phyloP scores from a whole-genome alignment of 2,329 filamentous ascomycete genomes.

The Diaporthe velutina region DNA sequence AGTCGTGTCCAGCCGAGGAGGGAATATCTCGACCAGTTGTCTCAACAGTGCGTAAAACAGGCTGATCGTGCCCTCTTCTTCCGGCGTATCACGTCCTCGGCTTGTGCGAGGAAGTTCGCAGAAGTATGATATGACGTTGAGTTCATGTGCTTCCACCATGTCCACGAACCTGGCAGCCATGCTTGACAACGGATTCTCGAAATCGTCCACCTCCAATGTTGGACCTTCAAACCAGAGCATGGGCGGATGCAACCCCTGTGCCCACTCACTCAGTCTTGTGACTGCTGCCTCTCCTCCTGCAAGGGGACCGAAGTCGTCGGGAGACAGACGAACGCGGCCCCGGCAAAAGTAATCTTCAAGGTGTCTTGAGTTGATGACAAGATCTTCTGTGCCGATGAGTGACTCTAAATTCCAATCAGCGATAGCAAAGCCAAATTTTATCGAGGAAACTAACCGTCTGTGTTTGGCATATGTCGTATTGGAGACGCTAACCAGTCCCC shows the following conservation, averaged over 20 bases:
- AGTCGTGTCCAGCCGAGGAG: not conserved
- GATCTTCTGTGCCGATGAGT: not conserved
- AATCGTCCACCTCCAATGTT: not conserved
- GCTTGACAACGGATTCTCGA: conserved; percentile 36
- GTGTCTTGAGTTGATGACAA: conserved; percentile 15
- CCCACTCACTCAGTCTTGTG: conserved; percentile 11
- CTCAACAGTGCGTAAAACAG: conserved; percentile 17
- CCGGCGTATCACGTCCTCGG: not conserved
- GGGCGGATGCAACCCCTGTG: not conserved
- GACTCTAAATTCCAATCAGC: not conserved
- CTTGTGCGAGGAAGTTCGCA: conserved; percentile 34
- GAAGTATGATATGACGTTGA: conserved; percentile 41
- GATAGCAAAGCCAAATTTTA: not conserved
- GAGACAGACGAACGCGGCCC: not conserved
- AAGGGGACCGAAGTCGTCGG: not conserved
- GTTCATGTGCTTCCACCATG: not conserved
- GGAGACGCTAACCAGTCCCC: not conserved
- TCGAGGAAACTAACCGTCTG: not conserved
- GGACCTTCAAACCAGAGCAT: conserved; percentile 40
- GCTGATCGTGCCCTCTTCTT: not conserved
- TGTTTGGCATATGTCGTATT: not conserved
- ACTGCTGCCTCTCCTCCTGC: not conserved
- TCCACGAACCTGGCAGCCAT: conserved; percentile 34
- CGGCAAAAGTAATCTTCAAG: conserved; percentile 23
- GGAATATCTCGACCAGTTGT: conserved; percentile 28